phyloP scores from a whole-genome alignment of 495 filamentous ascomycete species.

The Chaetomium cochliodes region DNA sequence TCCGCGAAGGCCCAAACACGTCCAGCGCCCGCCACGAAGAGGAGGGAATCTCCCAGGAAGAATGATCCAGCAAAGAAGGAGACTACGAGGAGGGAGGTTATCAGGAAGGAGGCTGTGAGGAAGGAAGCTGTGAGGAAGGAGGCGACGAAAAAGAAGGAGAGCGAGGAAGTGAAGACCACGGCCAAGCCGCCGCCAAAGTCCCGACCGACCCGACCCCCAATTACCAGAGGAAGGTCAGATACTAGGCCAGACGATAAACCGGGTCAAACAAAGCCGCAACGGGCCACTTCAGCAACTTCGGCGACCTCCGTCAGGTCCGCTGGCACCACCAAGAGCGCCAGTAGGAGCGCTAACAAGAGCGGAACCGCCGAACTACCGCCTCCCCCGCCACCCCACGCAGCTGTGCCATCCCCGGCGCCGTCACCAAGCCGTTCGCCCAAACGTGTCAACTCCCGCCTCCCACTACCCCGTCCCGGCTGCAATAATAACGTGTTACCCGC shows the following conservation, averaged over 20 bases:
- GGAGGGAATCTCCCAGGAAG: constrained; percentile 4
- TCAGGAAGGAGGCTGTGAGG: not conserved
- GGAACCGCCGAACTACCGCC: constrained; percentile 15
- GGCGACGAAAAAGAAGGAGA: not conserved
- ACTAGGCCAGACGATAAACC: constrained; percentile 11
- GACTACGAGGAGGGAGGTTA: constrained; percentile 2
- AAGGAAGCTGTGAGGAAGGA: not conserved
- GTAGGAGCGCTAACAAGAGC: constrained; percentile 10
- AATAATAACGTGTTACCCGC: constrained; percentile 27
- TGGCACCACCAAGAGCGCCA: constrained; percentile 14
- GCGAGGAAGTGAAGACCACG: constrained; percentile 2
- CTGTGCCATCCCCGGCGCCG: constrained; percentile 21
- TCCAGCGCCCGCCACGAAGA: not conserved
- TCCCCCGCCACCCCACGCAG: not conserved
- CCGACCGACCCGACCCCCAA: constrained; percentile 16
- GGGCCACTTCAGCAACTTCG: constrained; percentile 18
- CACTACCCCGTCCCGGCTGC: constrained; percentile 36
- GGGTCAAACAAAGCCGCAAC: not conserved
- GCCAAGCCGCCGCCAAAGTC: constrained; percentile 3
- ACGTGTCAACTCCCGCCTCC: constrained; percentile 42
- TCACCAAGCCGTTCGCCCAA: constrained; percentile 25
- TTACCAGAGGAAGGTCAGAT: constrained; percentile 19
- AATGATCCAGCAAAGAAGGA: constrained; percentile 3
- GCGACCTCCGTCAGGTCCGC: constrained; percentile 19
- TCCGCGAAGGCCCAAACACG: not conserved